A percentile compares a stretch with the other conserved stretches of the same genome.
Conservation (phyloP, 768 basidiomycete species). For the Lentinula raphanica region DNA sequence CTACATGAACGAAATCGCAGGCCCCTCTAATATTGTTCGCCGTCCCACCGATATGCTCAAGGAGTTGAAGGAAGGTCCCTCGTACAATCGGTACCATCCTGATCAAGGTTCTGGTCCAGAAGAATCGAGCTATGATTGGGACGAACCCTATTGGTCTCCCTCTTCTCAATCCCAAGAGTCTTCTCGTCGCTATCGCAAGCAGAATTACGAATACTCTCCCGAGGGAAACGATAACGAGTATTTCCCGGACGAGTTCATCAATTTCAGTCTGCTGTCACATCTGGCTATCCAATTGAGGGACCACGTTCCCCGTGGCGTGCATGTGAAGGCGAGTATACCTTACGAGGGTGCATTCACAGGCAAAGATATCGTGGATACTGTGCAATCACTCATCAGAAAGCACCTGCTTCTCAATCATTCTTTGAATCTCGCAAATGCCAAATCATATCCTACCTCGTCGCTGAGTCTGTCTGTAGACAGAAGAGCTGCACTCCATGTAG, state of each 20-base stretch:
- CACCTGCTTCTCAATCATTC: slow-evolving; percentile 75
- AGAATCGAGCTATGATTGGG: not conserved
- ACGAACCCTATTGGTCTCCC: not conserved
- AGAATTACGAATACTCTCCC: not conserved
- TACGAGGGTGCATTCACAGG: slow-evolving; percentile 92
- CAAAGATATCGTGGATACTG: slow-evolving; percentile 88
- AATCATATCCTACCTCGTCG: not conserved
- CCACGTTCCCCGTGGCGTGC: slow-evolving; percentile 79
- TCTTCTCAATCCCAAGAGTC: not conserved
- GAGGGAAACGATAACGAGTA: not conserved
- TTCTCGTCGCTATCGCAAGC: not conserved
- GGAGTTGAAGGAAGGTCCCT: not conserved
- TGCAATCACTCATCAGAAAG: slow-evolving; percentile 84
- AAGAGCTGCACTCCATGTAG: slow-evolving; percentile 80
- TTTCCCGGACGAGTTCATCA: slow-evolving; percentile 51
- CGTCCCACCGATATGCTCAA: not conserved
- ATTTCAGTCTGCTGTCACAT: slow-evolving; percentile 82
- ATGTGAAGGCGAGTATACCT: slow-evolving; percentile 90
- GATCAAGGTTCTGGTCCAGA: not conserved
- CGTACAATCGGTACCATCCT: not conserved
- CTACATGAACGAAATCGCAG: not conserved
- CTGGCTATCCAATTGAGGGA: slow-evolving; percentile 87
- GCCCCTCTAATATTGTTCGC: not conserved
- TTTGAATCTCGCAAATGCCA: slow-evolving; percentile 44
- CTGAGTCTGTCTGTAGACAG: slow-evolving; percentile 40